A percentile compares a stretch with the other conserved stretches of the same genome.
Evolutionary conservation across 1,139 yeast genomes (phyloP).

Genomic region (Torulaspora globosa): DNA sequence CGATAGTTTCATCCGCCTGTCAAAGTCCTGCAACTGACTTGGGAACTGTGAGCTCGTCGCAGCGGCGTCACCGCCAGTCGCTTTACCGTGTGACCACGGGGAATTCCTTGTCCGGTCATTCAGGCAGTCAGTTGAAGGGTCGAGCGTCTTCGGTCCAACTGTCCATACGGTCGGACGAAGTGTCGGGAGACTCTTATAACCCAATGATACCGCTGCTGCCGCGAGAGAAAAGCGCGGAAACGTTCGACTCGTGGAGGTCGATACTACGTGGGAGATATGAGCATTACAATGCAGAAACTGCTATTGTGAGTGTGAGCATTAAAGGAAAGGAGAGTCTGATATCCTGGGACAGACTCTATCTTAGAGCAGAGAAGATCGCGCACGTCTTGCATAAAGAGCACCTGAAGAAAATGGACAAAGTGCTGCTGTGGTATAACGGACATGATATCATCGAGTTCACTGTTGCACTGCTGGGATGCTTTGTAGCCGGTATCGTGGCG

Average conservation of each 20-base stretch:
- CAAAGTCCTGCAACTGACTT: slow-evolving; percentile 4
- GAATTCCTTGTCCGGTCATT: slow-evolving; percentile 23
- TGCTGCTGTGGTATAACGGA: slow-evolving; percentile 76
- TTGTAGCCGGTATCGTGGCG: slow-evolving; percentile 90
- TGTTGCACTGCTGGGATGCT: slow-evolving; percentile 84
- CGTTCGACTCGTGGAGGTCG: slow-evolving; percentile 60
- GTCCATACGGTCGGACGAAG: slow-evolving; percentile 24
- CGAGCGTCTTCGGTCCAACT: slow-evolving; percentile 24
- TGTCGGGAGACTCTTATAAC: slow-evolving; percentile 26
- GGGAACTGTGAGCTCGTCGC: not conserved
- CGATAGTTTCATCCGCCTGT: slow-evolving; percentile 8
- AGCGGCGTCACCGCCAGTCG: slow-evolving; percentile 19
- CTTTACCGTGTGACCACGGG: slow-evolving; percentile 34
- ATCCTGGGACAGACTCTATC: slow-evolving; percentile 85
- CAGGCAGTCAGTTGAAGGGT: slow-evolving; percentile 18
- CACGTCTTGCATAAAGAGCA: slow-evolving; percentile 77
- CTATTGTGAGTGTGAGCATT: slow-evolving; percentile 66
- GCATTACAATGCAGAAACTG: slow-evolving; percentile 61
- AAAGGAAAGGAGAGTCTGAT: slow-evolving; percentile 80
- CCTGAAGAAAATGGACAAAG: slow-evolving; percentile 76
- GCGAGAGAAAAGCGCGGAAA: slow-evolving; percentile 41
- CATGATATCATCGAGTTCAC: slow-evolving; percentile 82
- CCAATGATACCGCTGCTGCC: slow-evolving; percentile 61
- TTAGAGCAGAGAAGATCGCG: slow-evolving; percentile 83
- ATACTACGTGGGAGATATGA: slow-evolving; percentile 71